Evolutionary conservation across 208 protist species (phyloP), one percentile per base, ranked within the genome.

Genomic region (Acanthamoeba healyi): DNA sequence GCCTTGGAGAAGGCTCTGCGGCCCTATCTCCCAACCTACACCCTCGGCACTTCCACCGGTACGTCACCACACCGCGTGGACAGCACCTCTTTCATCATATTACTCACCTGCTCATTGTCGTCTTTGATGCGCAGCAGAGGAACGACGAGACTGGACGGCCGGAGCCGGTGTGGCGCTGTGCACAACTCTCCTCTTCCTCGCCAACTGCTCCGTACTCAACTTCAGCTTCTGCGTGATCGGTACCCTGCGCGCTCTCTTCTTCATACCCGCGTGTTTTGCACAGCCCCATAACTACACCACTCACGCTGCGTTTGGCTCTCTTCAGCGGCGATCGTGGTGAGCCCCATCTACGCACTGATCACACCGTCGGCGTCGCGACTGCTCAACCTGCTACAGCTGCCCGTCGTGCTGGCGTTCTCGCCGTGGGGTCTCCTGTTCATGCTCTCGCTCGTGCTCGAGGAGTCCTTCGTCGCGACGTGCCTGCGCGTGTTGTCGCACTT

Each of bases 141-240:
- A 84, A 24, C 38, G 74, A 36, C 24, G 74, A 10, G 74, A 84
- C 32, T 84, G 74, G 74, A 40, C 44, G 12, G 74, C 74, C n/a
- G 74, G 74, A 17, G 74, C 74, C 1, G 74, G 74, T 19, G 29
- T 84, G 7, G 74, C 74, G 26, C 24, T 84, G 26, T 36, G 74
- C 74, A 84, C 42, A 3, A 32, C 7, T 14, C 74, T 84, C 19
- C 74, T 84, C 74, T 84, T 84, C 74, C 44, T 84, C 15, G 74
- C 74, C 38, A 84, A 84, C 32, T 84, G 74, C 29, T 84, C 74
- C 24, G 74, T 84, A 3, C 74, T 84, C 74, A 84, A 84, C 74
- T 84, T 84, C 44, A 84, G 74, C 42, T 84, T 84, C 44, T 84
- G 74, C 74, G 74, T 84, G 17, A 56, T 84, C 44, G 74, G 74